These are phyloP conservation scores for Arthrobotrys musiformis DNA, from an alignment of 2,329 filamentous ascomycete species.

Conservation along the genomic window DNA sequence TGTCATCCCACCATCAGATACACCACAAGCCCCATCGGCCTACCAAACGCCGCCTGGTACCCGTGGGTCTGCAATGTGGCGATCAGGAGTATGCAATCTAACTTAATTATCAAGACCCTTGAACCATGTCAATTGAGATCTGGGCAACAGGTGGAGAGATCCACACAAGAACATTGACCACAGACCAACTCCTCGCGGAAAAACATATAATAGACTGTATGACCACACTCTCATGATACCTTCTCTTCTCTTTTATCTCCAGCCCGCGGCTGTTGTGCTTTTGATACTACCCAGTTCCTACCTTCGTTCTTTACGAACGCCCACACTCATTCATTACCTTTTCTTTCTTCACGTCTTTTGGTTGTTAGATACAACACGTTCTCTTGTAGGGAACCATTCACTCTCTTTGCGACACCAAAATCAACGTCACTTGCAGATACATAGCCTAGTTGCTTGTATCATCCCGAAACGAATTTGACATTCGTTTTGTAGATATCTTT, in stretches of 20 bases:
- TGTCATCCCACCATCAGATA: slow-evolving; percentile 34
- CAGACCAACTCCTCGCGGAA: neutral
- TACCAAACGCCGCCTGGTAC: slow-evolving; percentile 16
- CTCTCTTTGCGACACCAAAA: slow-evolving; percentile 39
- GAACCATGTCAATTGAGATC: slow-evolving; percentile 37
- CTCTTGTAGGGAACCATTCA: slow-evolving; percentile 52
- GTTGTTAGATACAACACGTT: slow-evolving; percentile 56
- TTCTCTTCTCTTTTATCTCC: slow-evolving; percentile 28
- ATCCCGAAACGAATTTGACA: slow-evolving; percentile 52
- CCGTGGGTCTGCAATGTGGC: slow-evolving; percentile 43
- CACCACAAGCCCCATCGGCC: slow-evolving; percentile 24
- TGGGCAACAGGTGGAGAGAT: slow-evolving; percentile 29
- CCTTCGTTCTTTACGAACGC: slow-evolving; percentile 46
- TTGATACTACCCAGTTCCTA: slow-evolving; percentile 38
- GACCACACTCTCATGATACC: slow-evolving; percentile 9
- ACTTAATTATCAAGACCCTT: slow-evolving; percentile 36
- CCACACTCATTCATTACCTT: slow-evolving; percentile 42
- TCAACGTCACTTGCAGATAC: slow-evolving; percentile 28
- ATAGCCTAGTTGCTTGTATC: slow-evolving; percentile 53
- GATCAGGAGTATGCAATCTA: slow-evolving; percentile 55
- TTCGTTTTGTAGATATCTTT: slow-evolving; percentile 52
- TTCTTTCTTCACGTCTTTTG: slow-evolving; percentile 23
- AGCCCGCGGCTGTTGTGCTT: slow-evolving; percentile 55
- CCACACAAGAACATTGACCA: neutral
- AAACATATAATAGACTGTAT: slow-evolving; percentile 30